Evolutionary conservation across 495 filamentous ascomycete species (phyloP).

Genomic region (Amorphotheca resinae): DNA sequence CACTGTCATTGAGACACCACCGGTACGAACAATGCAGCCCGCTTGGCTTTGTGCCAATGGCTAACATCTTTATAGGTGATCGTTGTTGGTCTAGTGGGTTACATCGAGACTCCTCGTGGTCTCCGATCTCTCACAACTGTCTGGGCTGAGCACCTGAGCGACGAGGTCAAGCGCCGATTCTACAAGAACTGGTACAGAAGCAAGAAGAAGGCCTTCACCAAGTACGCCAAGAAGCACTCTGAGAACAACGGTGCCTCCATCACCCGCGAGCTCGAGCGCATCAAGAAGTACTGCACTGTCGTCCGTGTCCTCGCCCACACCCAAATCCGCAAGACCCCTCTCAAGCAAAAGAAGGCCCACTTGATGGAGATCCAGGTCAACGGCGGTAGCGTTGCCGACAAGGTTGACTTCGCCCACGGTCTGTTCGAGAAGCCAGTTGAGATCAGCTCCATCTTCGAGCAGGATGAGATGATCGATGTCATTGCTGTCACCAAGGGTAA

Average conservation of each 20-base stretch:
- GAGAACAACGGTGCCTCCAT: constrained; percentile 79
- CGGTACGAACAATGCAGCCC: constrained; percentile 71
- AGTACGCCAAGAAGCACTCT: constrained; percentile 99
- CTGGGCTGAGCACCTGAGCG: constrained; percentile 97
- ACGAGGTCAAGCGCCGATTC: constrained; percentile 98
- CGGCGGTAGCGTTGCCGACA: constrained; percentile 85
- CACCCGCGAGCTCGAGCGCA: constrained; percentile 94
- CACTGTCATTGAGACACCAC: constrained; percentile 98
- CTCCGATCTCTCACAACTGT: constrained; percentile 98
- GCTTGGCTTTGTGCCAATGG: constrained; percentile 41
- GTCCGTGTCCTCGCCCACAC: constrained; percentile 99
- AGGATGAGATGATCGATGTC: constrained; percentile 99
- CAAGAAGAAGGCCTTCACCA: constrained; percentile 99
- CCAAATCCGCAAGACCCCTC: constrained; percentile 95
- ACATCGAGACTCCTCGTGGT: constrained; percentile 99
- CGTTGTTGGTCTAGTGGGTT: constrained; percentile 97
- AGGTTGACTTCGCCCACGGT: constrained; percentile 87
- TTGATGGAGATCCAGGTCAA: constrained; percentile 99
- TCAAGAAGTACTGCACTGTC: constrained; percentile 99
- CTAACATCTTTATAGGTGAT: constrained; percentile 75
- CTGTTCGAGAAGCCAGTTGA: constrained; percentile 98
- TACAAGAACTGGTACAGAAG: constrained; percentile 99
- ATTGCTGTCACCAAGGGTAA: constrained; percentile 99
- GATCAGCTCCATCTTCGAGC: constrained; percentile 91
- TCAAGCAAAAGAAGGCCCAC: constrained; percentile 99